phyloP scores from a whole-genome alignment of 2,329 filamentous ascomycete species.

The Colletotrichum scovillei region DNA sequence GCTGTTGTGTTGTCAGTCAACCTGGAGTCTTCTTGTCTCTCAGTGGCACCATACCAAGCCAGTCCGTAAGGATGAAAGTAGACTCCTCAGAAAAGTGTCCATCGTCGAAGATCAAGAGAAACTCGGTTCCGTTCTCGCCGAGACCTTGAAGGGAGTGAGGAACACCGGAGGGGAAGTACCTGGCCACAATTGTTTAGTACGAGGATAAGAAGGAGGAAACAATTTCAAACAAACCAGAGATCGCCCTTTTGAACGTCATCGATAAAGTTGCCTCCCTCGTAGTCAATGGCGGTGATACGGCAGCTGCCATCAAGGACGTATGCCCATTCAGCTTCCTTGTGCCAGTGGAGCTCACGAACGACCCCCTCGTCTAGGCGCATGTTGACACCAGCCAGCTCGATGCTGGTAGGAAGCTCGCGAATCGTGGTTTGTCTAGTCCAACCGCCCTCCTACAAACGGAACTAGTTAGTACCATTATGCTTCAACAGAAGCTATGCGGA shows the following conservation, averaged over 20 bases:
- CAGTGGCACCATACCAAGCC: slow-evolving; percentile 63
- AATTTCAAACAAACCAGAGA: slow-evolving; percentile 61
- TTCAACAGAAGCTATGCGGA: too few species aligned
- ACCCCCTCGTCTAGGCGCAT: slow-evolving; percentile 82
- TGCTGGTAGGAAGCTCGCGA: slow-evolving; percentile 71
- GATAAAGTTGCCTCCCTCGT: slow-evolving; percentile 80
- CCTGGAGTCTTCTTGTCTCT: too few species aligned
- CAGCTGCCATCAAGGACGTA: slow-evolving; percentile 79
- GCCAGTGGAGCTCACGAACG: slow-evolving; percentile 84
- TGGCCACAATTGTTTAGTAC: background rate
- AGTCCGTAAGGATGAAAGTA: slow-evolving; percentile 80
- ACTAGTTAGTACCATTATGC: background rate
- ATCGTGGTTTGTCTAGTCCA: slow-evolving; percentile 82
- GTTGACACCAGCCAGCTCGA: slow-evolving; percentile 81
- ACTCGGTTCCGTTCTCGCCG: slow-evolving; percentile 43
- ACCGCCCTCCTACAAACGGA: slow-evolving; percentile 69
- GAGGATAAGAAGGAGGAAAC: too few species aligned
- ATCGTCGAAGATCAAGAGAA: slow-evolving; percentile 59
- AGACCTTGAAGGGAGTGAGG: slow-evolving; percentile 74
- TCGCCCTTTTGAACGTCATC: slow-evolving; percentile 80
- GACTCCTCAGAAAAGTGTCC: slow-evolving; percentile 68
- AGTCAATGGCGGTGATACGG: slow-evolving; percentile 78
- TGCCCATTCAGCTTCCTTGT: slow-evolving; percentile 84
- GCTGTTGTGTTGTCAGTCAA: slow-evolving; percentile 49
- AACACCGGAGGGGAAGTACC: slow-evolving; percentile 80